Evolutionary conservation across 164 flowering plant species (phyloP).

Genomic region (Paratinospora sagittata): DNA sequence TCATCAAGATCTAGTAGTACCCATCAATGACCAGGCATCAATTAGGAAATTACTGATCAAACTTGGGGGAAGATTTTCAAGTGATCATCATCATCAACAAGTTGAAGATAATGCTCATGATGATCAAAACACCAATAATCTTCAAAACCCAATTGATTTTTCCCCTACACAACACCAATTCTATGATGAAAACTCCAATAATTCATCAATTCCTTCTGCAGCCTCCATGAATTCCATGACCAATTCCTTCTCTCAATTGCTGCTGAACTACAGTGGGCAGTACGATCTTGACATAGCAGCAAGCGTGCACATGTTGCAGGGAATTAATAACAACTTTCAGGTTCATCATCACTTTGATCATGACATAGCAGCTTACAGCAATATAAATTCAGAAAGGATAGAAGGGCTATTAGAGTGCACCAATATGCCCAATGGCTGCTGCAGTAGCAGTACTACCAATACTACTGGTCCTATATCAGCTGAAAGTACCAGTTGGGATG

Average conservation of each 20-base stretch:
- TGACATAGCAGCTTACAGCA: constrained; percentile 16
- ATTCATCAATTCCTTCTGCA: too few relatives aligned
- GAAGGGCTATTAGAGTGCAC: constrained; percentile 26
- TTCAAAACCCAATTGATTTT: constrained; percentile 22
- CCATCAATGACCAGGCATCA: constrained; percentile 33
- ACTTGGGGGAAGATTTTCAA: constrained; percentile 50
- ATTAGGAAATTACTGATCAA: constrained; percentile 45
- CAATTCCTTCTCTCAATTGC: constrained; percentile 16
- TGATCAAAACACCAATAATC: neutral
- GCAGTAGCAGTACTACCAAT: too few relatives aligned
- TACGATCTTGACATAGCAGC: constrained; percentile 13
- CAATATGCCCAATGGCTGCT: constrained; percentile 23
- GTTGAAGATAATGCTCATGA: neutral
- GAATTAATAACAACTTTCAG: constrained; percentile 15
- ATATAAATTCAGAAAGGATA: constrained; percentile 15
- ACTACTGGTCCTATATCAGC: constrained; percentile 25
- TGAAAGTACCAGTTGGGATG: constrained; percentile 41
- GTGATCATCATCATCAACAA: constrained; percentile 14
- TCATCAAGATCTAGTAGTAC: constrained; percentile 13
- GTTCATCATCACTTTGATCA: constrained; percentile 23
- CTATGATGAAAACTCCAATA: constrained; percentile 12
- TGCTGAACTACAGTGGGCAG: constrained; percentile 9
- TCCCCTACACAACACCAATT: constrained; percentile 18
- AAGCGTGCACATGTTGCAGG: constrained; percentile 22
- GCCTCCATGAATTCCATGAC: too few relatives aligned